Base-by-base conservation (phyloP, 306 rosid genomes). In the Begonia fuchsioides region DNA sequence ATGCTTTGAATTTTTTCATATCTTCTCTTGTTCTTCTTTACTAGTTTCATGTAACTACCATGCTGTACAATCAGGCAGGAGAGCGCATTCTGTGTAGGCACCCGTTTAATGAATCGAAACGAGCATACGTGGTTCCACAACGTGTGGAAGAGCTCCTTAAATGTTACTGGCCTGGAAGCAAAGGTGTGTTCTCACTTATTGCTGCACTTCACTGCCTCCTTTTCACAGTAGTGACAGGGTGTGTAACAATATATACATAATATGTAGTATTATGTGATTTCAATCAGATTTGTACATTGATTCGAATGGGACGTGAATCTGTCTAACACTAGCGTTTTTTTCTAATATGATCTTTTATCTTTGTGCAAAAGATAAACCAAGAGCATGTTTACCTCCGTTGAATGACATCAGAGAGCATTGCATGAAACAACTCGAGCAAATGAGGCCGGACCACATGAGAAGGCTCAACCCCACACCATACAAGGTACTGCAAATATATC, bases 391-490 rank as follows among this genome's bases (percentile, higher is more conserved):
- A 68, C 96, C 86, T 26, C 48, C 83, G 18, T 77, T 92, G 12
- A 71, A 55, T 67, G 83, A 72, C 60, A 82, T 85, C 44, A 73
- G 98, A 58, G 72, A 76, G 43, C 77, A 82, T 41, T 92, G 98
- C 80, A 79, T 86, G 53, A 53, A 55, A 35, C 98, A 85, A 75
- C 94, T 92, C 0, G 79, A 74, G 57, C 81, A 65, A 68, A 85
- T 92, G 98, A 87, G 96, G 39, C 78, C 94, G 0, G 96, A 92
- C 69, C 96, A 92, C 78, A 79, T 92, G 98, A 82, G 98, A 72
- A 92, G 80, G 58, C 81, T 92, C 57, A 92, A 92, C 62, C 98
- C 98, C 13, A 92, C 98, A 8, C 98, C 98, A 0, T 92, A 85
- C 61, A 92, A 92, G 94, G 98, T 85, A 67, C 49, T 15, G 44